Base-by-base conservation (phyloP, 306 rosid species). In the Vicia villosa region DNA sequence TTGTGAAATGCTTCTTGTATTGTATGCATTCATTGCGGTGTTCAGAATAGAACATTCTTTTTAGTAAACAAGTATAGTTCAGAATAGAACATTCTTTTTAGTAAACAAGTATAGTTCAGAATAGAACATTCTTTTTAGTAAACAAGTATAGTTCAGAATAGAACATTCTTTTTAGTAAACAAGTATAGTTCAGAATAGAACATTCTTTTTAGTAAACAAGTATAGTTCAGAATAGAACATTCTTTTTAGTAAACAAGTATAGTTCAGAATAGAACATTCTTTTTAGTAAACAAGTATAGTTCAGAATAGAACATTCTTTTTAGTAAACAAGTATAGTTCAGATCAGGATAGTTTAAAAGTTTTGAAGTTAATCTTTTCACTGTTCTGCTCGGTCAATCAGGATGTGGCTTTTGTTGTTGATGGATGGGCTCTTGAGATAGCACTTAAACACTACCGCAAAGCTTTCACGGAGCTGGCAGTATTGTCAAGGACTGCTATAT, bases 401-500 rank as follows among this genome's bases (percentile, higher is more conserved):
- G 95, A 95, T 52, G 95, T 89, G 81, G 99, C 99, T 52, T 95
- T 95, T 83, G 92, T 89, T 51, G 72, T 95, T 75, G 99, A 95
- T 86, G 99, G 99, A 55, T 95, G 97, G 99, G 97, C 99, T 70
- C 97, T 95, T 63, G 99, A 95, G 86, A 89, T 95, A 40, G 95
- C 94, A 22, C 97, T 95, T 63, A 95, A 45, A 55, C 91, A 89
- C 80, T 84, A 89, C 81, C 84, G 95, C 61, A 91, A 83, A 77
- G 85, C 96, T 73, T 95, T 95, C 78, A 95, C 96, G 9, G 99
- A 95, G 75, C 84, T 95, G 58, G 99, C 99, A 77, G 84, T 91
- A 75, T 82, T 95, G 83, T 91, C 99, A 50, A 91, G 97, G 81
- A 95, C 99, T 68, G 99, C 99, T 62, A 95, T 91, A 70, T 95